phyloP scores from a whole-genome alignment of 169 alveolate species.

The Cryptosporidium muris region DNA sequence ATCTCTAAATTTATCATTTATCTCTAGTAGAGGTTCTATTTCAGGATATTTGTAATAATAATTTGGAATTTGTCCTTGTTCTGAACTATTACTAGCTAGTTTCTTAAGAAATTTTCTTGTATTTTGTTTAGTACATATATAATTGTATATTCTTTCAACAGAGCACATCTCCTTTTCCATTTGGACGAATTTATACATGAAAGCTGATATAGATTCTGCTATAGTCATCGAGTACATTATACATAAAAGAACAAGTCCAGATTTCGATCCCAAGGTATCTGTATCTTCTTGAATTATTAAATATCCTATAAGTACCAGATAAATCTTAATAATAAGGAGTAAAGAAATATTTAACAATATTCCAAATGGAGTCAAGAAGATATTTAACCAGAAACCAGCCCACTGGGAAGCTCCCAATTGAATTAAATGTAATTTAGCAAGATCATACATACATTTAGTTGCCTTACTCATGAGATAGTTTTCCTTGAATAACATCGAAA shows the following conservation, averaged over 20 bases:
- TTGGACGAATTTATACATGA: conserved; percentile 69
- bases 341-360: conserved; percentile 22
- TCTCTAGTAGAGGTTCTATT: not conserved
- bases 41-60: not conserved
- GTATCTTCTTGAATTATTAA: not conserved
- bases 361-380: conserved; percentile 49
- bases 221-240: conserved; percentile 72
- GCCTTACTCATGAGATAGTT: conserved; percentile 20
- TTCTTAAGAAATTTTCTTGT: not conserved
- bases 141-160: conserved; percentile 67
- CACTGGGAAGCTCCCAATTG: conserved; percentile 62
- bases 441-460: conserved; percentile 5
- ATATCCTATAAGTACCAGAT: not conserved
- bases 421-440: conserved; percentile 17
- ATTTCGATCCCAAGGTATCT: not conserved
- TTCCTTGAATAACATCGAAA: conserved; percentile 27
- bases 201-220: conserved; percentile 71
- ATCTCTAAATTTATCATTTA: not conserved
- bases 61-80: not conserved
- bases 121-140: not conserved
- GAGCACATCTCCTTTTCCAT: conserved; percentile 77
- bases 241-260: conserved; percentile 21
- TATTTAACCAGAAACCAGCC: conserved; percentile 70
- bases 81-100: not conserved
- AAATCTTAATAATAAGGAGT: not conserved